These are phyloP conservation scores for Botrytis deweyae DNA, from an alignment of 2,329 filamentous ascomycete genomes.

Conservation along the genomic window DNA sequence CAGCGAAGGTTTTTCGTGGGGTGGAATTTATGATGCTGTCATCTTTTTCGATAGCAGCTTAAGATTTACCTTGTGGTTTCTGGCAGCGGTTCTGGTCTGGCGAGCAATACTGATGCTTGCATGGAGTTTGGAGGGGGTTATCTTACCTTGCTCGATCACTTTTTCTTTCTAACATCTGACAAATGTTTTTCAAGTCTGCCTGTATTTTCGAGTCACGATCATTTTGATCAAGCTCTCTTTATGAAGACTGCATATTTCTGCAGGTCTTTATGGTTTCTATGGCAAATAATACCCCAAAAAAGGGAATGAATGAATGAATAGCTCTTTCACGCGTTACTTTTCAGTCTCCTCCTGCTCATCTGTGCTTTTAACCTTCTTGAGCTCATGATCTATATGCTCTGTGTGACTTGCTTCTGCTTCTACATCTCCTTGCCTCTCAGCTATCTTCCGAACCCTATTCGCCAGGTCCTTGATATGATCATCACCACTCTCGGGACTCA, in stretches of 20 bases:
- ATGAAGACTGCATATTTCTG: slow-evolving; percentile 33
- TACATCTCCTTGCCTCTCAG: slow-evolving; percentile 39
- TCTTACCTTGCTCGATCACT: slow-evolving; percentile 36
- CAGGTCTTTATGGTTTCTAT: slow-evolving; percentile 36
- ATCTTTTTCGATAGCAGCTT: slow-evolving; percentile 30
- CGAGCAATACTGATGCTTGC: slow-evolving; percentile 37
- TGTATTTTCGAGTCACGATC: slow-evolving; percentile 35
- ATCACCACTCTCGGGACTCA: slow-evolving; percentile 77
- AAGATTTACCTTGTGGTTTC: slow-evolving; percentile 38
- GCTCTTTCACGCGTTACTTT: slow-evolving; percentile 39
- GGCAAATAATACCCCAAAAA: slow-evolving; percentile 32
- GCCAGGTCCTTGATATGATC: slow-evolving; percentile 83
- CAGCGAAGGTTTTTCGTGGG: slow-evolving; percentile 40
- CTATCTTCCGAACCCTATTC: slow-evolving; percentile 64
- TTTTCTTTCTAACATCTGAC: slow-evolving; percentile 28
- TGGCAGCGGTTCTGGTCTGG: slow-evolving; percentile 38
- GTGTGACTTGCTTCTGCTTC: slow-evolving; percentile 26
- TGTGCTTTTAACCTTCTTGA: slow-evolving; percentile 49
- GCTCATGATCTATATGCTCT: slow-evolving; percentile 38
- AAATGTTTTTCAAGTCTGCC: slow-evolving; percentile 30
- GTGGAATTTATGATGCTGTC: slow-evolving; percentile 32
- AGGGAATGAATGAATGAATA: slow-evolving; percentile 29
- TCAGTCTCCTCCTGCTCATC: slow-evolving; percentile 62
- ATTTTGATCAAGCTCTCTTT: slow-evolving; percentile 37
- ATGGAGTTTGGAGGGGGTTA: slow-evolving; percentile 38